Base-by-base conservation (phyloP, 371 early-diverging fungal species). In the Actinomortierella wolfii region DNA sequence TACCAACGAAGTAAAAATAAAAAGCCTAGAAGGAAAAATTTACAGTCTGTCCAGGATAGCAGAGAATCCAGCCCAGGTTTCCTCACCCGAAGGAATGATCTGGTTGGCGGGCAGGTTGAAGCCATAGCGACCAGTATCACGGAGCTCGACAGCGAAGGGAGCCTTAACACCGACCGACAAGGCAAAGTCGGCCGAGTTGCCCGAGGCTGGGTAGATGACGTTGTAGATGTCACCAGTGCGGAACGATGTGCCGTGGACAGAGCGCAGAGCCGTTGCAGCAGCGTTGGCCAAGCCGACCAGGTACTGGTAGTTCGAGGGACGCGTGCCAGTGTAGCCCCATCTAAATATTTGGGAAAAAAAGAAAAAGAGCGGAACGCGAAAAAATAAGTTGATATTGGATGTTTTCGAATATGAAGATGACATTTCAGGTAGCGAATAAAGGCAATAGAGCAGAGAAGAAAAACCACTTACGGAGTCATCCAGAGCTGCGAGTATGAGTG, bases 111-210 rank as follows among this genome's bases (percentile, higher is more conserved):
- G 82, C 29, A 84, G 55, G 20, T 78, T 34, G 71, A 85, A 84
- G 5, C 84, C 86, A 44, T 65, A 67, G 8, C 24, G 9, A 18
- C 84, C 82, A 23, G 75, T 79, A 47, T 85, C 84, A 21, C 86
- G 68, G 43, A 87, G 59, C 67, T 87, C 87, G n/a, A 84, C 78
- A 1, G 80, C 83, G 53, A 78, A 85, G 20, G 82, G 57, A 20
- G 77, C 85, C 25, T 71, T 67, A 28, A 83, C 78, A 25, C 78
- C 74, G 23, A 63, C 52, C 1, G 47, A 68, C 52, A 78, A 79
- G 1, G 81, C 77, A 58, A 70, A 83, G 50, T 83, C 83, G 20
- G 68, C 68, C 9, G 73, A 73, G 64, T 56, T 68, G 11, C 86
- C 86, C 14, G 70, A 58, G 39, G 81, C 76, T 25, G 57, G 71